Conservation (phyloP, 2,329 filamentous ascomycete species). For the Aspergillus costaricaensis region DNA sequence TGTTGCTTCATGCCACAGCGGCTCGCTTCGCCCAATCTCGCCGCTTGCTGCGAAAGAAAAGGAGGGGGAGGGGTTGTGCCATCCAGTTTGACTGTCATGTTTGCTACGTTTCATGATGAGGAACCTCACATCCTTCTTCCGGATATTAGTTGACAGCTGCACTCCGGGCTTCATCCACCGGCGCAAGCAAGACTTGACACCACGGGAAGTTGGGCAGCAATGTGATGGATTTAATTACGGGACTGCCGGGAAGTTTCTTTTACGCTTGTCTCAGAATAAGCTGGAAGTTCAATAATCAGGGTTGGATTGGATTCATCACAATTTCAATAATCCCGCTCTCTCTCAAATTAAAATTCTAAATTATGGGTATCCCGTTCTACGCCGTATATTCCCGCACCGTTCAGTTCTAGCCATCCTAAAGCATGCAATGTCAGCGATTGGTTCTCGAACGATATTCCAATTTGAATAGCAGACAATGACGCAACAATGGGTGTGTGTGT, state of each 20-base stretch:
- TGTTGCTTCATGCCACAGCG: not conserved
- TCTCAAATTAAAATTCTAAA: not conserved
- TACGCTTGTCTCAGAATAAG: conserved; percentile 8
- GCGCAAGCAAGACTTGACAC: not conserved
- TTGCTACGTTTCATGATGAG: conserved; percentile 10
- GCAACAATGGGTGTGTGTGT: conserved; percentile 19
- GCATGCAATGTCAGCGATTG: conserved; percentile 6
- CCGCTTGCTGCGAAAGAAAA: not conserved
- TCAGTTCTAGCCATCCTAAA: not conserved
- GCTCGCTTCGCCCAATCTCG: not conserved
- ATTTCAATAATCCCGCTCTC: not conserved
- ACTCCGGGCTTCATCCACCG: not conserved
- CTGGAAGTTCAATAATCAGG: not conserved
- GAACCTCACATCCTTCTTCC: conserved; percentile 8
- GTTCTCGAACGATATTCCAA: not conserved
- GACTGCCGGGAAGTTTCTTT: conserved; percentile 13
- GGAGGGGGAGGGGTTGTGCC: conserved; percentile 5
- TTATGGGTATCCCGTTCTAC: not conserved
- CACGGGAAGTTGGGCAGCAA: conserved; percentile 38
- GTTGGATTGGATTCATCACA: conserved; percentile 3
- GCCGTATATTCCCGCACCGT: not conserved
- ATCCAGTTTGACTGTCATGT: not conserved
- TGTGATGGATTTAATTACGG: conserved; percentile 23
- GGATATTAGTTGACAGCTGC: not conserved
- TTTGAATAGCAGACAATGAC: conserved; percentile 8